These are phyloP conservation scores for Dipteronia sinensis DNA, from an alignment of 345 rosid species.

Conservation along the genomic window DNA sequence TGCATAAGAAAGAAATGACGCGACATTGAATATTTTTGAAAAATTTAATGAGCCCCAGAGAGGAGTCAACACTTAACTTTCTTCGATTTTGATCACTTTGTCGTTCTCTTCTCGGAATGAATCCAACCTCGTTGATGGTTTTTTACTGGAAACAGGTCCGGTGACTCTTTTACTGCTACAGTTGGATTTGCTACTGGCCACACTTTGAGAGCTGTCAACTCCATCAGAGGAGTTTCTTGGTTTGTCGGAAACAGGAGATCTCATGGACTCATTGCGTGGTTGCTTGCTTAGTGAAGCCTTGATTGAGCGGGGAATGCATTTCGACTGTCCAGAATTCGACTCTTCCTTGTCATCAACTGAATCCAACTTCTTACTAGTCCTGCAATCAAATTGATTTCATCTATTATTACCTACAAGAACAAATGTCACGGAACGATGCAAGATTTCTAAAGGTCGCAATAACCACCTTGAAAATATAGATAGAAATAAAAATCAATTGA, in stretches of 20 bases:
- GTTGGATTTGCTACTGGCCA: slow-evolving; percentile 28
- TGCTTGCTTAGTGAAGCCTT: slow-evolving; percentile 70
- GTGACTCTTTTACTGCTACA: slow-evolving; percentile 60
- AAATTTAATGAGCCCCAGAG: too few relatives aligned
- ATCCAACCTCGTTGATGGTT: slow-evolving; percentile 46
- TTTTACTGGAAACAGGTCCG: slow-evolving; percentile 39
- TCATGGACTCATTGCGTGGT: slow-evolving; percentile 57
- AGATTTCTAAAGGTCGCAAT: background rate
- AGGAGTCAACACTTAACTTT: slow-evolving; percentile 69
- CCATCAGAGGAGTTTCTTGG: slow-evolving; percentile 58
- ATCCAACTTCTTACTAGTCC: slow-evolving; percentile 57
- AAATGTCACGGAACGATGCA: background rate
- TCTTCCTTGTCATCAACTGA: slow-evolving; percentile 48
- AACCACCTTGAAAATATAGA: background rate
- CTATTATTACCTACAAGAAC: slow-evolving; percentile 14
- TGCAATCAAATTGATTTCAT: slow-evolving; percentile 34
- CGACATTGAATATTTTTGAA: background rate
- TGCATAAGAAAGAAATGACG: background rate
- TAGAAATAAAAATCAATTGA: background rate
- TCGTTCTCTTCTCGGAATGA: slow-evolving; percentile 69
- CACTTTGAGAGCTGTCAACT: slow-evolving; percentile 32
- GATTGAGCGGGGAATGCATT: slow-evolving; percentile 60
- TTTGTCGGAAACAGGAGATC: slow-evolving; percentile 73
- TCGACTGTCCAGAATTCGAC: slow-evolving; percentile 49
- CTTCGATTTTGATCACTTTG: slow-evolving; percentile 77